Evolutionary conservation across 208 protist species (phyloP), one percentile per base, ranked within the genome.

Genomic region (Trypanosoma conorhini): DNA sequence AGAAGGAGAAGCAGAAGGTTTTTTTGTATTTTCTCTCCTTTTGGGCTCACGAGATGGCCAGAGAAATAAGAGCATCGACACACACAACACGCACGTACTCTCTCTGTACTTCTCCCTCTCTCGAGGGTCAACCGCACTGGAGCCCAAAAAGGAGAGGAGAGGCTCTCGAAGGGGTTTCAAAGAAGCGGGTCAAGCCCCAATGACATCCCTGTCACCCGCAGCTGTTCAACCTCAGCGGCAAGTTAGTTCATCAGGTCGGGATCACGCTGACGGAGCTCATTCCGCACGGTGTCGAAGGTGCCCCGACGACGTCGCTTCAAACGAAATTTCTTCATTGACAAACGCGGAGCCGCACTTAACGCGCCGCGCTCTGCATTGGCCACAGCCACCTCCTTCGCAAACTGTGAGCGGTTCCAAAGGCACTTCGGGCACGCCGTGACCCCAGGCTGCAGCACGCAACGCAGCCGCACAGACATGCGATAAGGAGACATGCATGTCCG

Each of bases 401-500:
- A 42, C 54, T 79, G 50, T 0, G 74, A 63, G 10, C 60, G 61
- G 61, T 19, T 81, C 19, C 83, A 70, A 40, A 88, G 76, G 61
- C 89, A 94, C 66, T 94, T 94, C 10, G 85, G 79, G 52, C 89
- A 94, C n/a, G 89, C 89, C 1, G 74, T 75, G 10, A 57, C 64
- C 10, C 78, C 79, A 28, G 24, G 59, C 24, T 79, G 81, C 7
- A 92, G 58, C 13, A 80, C 57, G 55, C 89, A 94, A 52, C 89
- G 89, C 17, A 83, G 54, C 15, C 80, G 74, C 19, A 87, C 72
- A 13, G 86, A 79, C 84, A 92, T 91, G 46, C 81, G 80, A 72
- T 91, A 95, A 5, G 72, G 76, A 0, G 82, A 80, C 26, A 88
- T 74, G 52, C 89, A 95, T 55, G 51, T 83, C 19, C 85, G 80